These are phyloP conservation scores for Dryadomyces sulphureus DNA, from an alignment of 2,329 filamentous ascomycete species.

Conservation along the genomic window DNA sequence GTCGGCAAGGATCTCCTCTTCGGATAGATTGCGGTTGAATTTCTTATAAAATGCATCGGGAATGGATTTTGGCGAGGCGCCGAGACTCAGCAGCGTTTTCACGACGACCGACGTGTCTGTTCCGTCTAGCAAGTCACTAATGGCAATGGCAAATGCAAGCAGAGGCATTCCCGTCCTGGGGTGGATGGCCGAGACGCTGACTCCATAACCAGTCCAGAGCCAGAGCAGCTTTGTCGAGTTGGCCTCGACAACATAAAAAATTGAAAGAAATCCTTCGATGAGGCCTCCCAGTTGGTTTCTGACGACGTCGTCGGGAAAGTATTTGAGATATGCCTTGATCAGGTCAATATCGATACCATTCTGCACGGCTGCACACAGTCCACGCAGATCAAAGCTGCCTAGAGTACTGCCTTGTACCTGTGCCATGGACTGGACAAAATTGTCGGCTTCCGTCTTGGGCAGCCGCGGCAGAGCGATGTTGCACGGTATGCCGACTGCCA, in stretches of 20 bases:
- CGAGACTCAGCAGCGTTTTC: slow-evolving; percentile 6
- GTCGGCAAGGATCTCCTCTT: not conserved
- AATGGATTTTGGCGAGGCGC: slow-evolving; percentile 4
- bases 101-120: slow-evolving; percentile 3
- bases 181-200: not conserved
- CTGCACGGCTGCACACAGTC: slow-evolving; percentile 3
- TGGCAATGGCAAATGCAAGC: slow-evolving; percentile 2
- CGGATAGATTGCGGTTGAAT: slow-evolving; percentile 2
- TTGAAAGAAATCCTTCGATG: slow-evolving; percentile 5
- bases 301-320: not conserved
- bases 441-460: not conserved
- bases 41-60: slow-evolving; percentile 3
- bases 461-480: slow-evolving; percentile 1
- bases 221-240: slow-evolving; percentile 3
- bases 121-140: slow-evolving; percentile 3
- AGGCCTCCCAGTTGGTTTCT: not conserved
- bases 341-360: not conserved
- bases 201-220: slow-evolving; percentile 5
- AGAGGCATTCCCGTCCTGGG: not conserved
- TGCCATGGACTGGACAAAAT: not conserved
- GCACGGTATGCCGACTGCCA: too few species aligned
- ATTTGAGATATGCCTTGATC: not conserved
- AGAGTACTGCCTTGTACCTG: not conserved
- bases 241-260: slow-evolving; percentile 7
- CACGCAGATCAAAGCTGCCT: not conserved